Evolutionary conservation across 2,329 filamentous ascomycete genomes (phyloP), one percentile per base, ranked within the genome.

Genomic region (Hortaea werneckii): DNA sequence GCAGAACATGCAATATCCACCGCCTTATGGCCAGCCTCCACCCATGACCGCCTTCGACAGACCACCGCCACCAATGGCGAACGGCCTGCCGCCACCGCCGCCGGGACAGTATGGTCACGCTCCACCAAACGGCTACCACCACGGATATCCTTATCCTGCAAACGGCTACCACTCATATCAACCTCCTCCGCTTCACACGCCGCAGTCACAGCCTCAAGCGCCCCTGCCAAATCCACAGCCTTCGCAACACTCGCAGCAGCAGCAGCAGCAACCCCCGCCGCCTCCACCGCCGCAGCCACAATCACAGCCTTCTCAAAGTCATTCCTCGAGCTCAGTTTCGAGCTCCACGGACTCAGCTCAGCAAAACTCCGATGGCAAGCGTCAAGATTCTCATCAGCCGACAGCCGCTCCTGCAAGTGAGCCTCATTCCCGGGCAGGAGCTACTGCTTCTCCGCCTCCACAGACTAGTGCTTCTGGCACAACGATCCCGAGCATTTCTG

Each of bases 401-500:
- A 41, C 49, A 29, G 26, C 29, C 20, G 32, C 64, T 65, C 29
- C 63, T 63, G 10, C 65, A n/a, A 40, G 10, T n/a, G 45, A 48
- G 20, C 48, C 43, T 29, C 71, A 72, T 51, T 61, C 65, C 9
- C 57, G 65, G 28, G 54, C 64, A 46, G 62, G 64, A 53, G 65
- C 55, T 9, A 9, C 32, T 62, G 63, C 50, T 20, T 20, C 40
- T 10, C 26, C 40, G 20, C 6, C 13, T 10, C 37, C 37, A 20
- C 37, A 28, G 27, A 26, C 37, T 6, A 20, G 29, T 9, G 59
- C 74, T 67, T 60, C 59, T 20, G 58, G 55, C 12, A 60, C 62
- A 29, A 65, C 61, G 12, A 76, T 80, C 28, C 78, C 78, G 6
- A 75, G 72, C 52, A 77, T 79, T 46, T 71, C 65, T 11, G 62